Evolutionary conservation across 225 moss, liverwort and hornwort species (phyloP).

Genomic region (Pseudoscleropodium purum): DNA sequence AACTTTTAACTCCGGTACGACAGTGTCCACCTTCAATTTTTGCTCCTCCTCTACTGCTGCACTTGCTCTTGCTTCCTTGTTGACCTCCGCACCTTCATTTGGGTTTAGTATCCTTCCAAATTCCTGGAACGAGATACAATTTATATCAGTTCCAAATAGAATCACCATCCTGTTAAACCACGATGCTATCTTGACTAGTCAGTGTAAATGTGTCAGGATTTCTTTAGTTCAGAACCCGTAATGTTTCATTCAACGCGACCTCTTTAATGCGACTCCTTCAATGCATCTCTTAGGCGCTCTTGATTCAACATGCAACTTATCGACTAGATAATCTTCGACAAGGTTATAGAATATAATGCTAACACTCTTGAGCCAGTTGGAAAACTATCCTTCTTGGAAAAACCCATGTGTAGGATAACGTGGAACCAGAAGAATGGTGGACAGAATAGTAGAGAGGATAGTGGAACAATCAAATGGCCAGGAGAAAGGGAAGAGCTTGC

Average conservation of each 20-base stretch:
- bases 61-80: constrained; percentile 21
- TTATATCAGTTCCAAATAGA: not conserved
- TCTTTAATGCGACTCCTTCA: not conserved
- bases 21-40: not conserved
- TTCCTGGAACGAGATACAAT: constrained; percentile 24
- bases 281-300: not conserved
- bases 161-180: not conserved
- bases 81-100: constrained; percentile 24
- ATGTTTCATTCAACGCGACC: not conserved
- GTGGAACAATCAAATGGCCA: not conserved
- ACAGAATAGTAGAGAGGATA: not conserved
- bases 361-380: not conserved
- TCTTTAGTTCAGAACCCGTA: not conserved
- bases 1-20: constrained; percentile 5
- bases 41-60: constrained; percentile 25
- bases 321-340: not conserved
- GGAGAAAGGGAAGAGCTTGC: not conserved
- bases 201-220: not conserved
- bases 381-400: not conserved
- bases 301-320: not conserved
- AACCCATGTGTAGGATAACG: not conserved
- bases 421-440: not conserved
- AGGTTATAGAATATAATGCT: not conserved
- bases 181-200: not conserved
- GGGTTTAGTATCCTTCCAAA: constrained; percentile 44